A percentile compares a stretch with the other conserved stretches of the same genome.
phyloP scores from a whole-genome alignment of 2,329 filamentous ascomycete genomes.

The Colletotrichum tropicicola region DNA sequence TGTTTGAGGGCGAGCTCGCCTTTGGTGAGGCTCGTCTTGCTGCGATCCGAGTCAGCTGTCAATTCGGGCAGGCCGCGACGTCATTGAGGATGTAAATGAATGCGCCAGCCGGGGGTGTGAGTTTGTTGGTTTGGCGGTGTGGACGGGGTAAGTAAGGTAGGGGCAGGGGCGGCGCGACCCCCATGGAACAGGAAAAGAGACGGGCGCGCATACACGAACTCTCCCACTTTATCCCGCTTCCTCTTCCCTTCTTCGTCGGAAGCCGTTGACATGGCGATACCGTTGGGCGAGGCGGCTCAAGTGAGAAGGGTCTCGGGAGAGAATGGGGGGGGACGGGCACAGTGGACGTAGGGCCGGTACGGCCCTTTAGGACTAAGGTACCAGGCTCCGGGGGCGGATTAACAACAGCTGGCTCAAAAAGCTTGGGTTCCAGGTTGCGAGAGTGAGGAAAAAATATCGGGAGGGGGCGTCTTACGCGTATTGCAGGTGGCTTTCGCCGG shows the following conservation, averaged over 20 bases:
- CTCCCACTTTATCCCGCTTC: constrained; percentile 42
- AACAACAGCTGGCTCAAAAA: not conserved
- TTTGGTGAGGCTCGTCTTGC: constrained; percentile 46
- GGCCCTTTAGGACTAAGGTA: not conserved
- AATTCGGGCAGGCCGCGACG: not conserved
- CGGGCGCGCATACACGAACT: constrained; percentile 41
- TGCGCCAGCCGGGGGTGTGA: not conserved
- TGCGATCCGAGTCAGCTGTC: constrained; percentile 32
- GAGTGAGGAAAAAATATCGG: not conserved
- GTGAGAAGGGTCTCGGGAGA: not conserved
- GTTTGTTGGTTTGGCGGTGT: constrained; percentile 19
- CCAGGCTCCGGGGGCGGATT: not conserved
- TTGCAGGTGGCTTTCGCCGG: not conserved
- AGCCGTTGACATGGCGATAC: constrained; percentile 15
- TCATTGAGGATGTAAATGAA: not conserved
- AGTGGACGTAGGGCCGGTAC: not conserved
- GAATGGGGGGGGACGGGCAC: not conserved
- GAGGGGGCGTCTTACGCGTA: constrained; percentile 4
- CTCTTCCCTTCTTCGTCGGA: constrained; percentile 35
- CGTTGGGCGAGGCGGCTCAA: not conserved
- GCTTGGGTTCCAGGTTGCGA: not conserved
- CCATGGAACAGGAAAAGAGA: not conserved
- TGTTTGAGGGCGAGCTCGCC: constrained; percentile 51
- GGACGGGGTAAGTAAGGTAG: not conserved
- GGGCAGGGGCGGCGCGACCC: too few species aligned